phyloP scores from a whole-genome alignment of 2,329 filamentous ascomycete species.

The Beauveria asiatica region DNA sequence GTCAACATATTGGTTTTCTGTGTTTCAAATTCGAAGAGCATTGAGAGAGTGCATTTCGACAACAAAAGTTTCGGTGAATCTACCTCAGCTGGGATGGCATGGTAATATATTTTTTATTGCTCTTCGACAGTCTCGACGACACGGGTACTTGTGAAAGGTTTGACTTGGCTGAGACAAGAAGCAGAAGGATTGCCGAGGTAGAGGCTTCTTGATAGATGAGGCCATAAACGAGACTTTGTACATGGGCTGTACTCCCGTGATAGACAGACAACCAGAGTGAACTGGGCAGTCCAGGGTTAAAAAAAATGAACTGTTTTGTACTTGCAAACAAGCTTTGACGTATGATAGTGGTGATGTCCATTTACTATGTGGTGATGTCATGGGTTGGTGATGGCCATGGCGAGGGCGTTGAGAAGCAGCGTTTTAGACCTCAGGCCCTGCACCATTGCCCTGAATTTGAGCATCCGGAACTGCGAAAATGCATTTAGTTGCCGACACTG shows the following conservation, averaged over 20 bases:
- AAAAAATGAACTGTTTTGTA: conserved; percentile 22
- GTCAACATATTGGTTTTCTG: conserved; percentile 26
- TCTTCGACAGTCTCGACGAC: conserved; percentile 20
- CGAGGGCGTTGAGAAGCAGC: no score
- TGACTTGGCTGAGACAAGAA: conserved; percentile 24
- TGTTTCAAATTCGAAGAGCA: conserved; percentile 27
- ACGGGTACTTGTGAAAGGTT: conserved; percentile 16
- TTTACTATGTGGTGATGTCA: background rate
- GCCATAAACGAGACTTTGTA: conserved; percentile 17
- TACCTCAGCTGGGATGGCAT: conserved; percentile 23
- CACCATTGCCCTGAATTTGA: background rate
- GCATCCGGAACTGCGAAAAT: background rate
- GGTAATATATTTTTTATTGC: conserved; percentile 20
- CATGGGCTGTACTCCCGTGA: conserved; percentile 21
- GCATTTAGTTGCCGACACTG: background rate
- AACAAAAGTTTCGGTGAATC: conserved; percentile 28
- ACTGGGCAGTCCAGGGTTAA: conserved; percentile 23
- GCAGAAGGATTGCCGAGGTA: conserved; percentile 15
- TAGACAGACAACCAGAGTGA: conserved; percentile 24
- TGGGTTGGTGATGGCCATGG: background rate
- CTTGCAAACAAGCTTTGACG: background rate
- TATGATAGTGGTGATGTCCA: background rate
- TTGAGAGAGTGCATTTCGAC: conserved; percentile 29
- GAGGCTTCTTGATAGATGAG: conserved; percentile 19
- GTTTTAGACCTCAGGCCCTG: no score